Base-by-base conservation (phyloP, 2,329 filamentous ascomycete species). In the Leptographium lundbergii region DNA sequence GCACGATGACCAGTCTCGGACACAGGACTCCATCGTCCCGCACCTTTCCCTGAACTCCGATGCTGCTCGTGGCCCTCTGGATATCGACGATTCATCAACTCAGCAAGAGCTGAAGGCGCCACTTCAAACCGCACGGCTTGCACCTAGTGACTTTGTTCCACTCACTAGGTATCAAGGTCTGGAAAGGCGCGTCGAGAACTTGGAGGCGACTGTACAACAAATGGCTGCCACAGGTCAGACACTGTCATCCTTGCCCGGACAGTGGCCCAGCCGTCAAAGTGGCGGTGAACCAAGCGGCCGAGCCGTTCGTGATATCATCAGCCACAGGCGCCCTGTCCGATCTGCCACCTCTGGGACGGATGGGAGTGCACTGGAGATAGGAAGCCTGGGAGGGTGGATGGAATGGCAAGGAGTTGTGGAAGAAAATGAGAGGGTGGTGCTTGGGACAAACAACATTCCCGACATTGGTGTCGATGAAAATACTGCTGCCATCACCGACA, bases 361-460 rank as follows among this genome's bases (percentile, higher is more conserved):
- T n/a, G 39, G 19, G 27, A 25, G 27, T 14, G 56, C 54, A 17
- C 19, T 47, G 36, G 57, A 56, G 66, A 19, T 61, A 47, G 48
- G 65, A 61, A 66, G 62, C 59, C 67, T 69, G 14, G 63, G 69
- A 22, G 62, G 63, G 10, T 64, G 67, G 56, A 69, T 69, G 68
- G 62, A 67, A 57, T 65, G 65, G 22, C 66, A 66, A 53, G 60
- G 63, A 32, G 65, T 63, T 27, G 4, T 57, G 3, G 60, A 57
- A 9, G 58, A 56, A 19, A 47, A 50, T 22, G 55, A 32, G 22
- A 19, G 6, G 32, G 19, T 19, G 10, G n/a, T 11, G 17, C 51
- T 13, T 14, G 52, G 11, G 19, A n/a, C 14, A 24, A 13, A 19
- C 11, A 3, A 3, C 17, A n/a, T n/a, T 11, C 22, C 5, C 29